A percentile compares a stretch with the other conserved stretches of the same genome.
phyloP scores from a whole-genome alignment of 1,284 basidiomycete genomes.

The Moniliophthora roreri region DNA sequence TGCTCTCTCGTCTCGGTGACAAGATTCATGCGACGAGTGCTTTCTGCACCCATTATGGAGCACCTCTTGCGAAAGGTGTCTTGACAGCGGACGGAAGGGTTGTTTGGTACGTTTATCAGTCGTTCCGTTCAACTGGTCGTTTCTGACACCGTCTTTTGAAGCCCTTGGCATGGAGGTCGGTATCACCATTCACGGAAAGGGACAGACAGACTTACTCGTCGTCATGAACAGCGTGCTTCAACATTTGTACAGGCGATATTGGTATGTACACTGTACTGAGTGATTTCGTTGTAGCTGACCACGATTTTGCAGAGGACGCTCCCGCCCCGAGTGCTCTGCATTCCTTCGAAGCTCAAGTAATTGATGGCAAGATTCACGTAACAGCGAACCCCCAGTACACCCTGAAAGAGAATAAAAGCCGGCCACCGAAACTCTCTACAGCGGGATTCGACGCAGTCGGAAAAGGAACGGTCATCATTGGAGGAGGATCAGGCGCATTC shows the following conservation, averaged over 20 bases:
- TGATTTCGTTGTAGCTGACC: background rate
- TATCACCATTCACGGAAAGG: conserved; percentile 5
- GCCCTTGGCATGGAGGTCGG: conserved; percentile 89
- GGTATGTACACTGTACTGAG: conserved; percentile 36
- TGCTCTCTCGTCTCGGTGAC: conserved; percentile 78
- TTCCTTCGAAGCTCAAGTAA: conserved; percentile 72
- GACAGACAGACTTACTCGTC: background rate
- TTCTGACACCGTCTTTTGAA: conserved; percentile 21
- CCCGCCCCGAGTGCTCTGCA: conserved; percentile 87
- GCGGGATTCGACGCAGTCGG: conserved; percentile 38
- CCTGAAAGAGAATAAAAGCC: conserved; percentile 68
- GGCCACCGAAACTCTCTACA: conserved; percentile 53
- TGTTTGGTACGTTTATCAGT: conserved; percentile 56
- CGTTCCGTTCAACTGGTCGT: conserved; percentile 2
- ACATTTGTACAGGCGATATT: conserved; percentile 78
- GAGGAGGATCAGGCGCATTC: conserved; percentile 83
- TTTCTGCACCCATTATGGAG: conserved; percentile 90
- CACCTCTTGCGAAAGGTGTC: conserved; percentile 82
- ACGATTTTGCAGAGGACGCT: conserved; percentile 69
- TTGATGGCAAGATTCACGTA: conserved; percentile 80
- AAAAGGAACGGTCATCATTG: conserved; percentile 81
- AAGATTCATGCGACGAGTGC: conserved; percentile 80
- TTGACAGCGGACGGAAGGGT: conserved; percentile 79
- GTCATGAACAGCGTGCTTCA: conserved; percentile 76
- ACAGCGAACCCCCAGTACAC: conserved; percentile 71